Base-by-base conservation (phyloP, 108 stramenopile genomes). In the Poteriospumella lacustris region DNA sequence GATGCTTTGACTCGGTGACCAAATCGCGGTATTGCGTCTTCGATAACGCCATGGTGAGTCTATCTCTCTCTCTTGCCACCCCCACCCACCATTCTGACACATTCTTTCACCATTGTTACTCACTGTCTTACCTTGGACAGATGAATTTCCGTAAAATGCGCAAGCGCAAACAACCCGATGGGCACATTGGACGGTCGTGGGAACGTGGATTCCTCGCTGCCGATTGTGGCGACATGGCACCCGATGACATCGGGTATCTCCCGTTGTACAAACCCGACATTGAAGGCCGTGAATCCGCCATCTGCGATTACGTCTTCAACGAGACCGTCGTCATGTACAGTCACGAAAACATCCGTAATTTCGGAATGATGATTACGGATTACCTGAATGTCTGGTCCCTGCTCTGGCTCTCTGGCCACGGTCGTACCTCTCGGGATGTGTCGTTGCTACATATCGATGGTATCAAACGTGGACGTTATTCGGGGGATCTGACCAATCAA, bases 231-330 rank as follows among this genome's bases (percentile, higher is more conserved):
- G 60, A 64, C 33, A 64, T 64, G 60, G 60, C 47, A 52, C 47
- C 47, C 9, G 47, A 64, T 5, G 60, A 64, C 24, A 64, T 64
- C 9, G 60, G 60, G 28, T 64, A 64, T 33, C 15, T 19, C 5
- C 9, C 3, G 3, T 64, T 64, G 36, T 64, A 64, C 36, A 64
- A 64, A 64, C 12, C 60, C 3, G 60, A 64, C 36, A 64, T 64
- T 33, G 60, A 12, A 24, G 60, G 60, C 3, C 9, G 29, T 64
- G 60, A 64, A 3, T 26, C 28, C 28, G 60, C 60, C 5, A 3
- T 3, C 5, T 64, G 60, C 36, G 60, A 64, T 33, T 64, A 64
- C 36, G 24, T 64, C 31, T 64, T 64, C 36, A 64, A 64, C 60
- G 60, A 64, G 36, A 64, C 60, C 28, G 60, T 64, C 31, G 5